These are phyloP conservation scores for Themeda triandra DNA, from an alignment of 176 grass and related monocot genomes.

Conservation along the genomic window DNA sequence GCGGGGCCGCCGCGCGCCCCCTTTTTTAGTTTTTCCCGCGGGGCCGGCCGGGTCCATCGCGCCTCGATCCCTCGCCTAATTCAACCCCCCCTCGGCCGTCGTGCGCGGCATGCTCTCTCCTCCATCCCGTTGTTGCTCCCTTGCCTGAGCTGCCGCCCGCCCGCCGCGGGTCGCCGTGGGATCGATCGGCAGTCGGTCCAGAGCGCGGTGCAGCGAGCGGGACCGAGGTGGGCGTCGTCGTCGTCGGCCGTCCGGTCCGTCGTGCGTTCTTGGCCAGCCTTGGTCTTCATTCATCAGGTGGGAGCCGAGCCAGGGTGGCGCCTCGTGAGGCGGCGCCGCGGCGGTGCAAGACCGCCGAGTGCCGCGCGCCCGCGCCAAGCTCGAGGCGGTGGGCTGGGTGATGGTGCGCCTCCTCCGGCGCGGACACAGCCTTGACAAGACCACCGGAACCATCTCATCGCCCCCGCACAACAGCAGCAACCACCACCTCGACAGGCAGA, in stretches of 20 bases:
- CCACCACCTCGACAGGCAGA: not conserved
- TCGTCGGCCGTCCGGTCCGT: not conserved
- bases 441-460: constrained; percentile 13
- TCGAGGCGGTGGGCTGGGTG: constrained; percentile 52
- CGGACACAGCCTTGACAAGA: constrained; percentile 63
- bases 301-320: not conserved
- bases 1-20: not conserved
- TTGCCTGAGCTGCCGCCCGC: not conserved
- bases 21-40: constrained; percentile 38
- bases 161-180: too few species aligned
- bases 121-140: not conserved
- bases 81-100: not conserved
- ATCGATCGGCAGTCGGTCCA: not conserved
- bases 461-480: not conserved
- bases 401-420: constrained; percentile 82
- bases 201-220: not conserved
- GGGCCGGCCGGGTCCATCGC: constrained; percentile 15
- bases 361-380: constrained; percentile 27
- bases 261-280: not conserved
- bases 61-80: not conserved
- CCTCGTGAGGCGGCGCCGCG: constrained; percentile 15
- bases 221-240: not conserved
- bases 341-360: constrained; percentile 36
- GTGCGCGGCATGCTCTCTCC: constrained; percentile 29
- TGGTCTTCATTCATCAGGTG: not conserved